Evolutionary conservation across 2,329 filamentous ascomycete genomes (phyloP).

Genomic region (Ramichloridium luteum): DNA sequence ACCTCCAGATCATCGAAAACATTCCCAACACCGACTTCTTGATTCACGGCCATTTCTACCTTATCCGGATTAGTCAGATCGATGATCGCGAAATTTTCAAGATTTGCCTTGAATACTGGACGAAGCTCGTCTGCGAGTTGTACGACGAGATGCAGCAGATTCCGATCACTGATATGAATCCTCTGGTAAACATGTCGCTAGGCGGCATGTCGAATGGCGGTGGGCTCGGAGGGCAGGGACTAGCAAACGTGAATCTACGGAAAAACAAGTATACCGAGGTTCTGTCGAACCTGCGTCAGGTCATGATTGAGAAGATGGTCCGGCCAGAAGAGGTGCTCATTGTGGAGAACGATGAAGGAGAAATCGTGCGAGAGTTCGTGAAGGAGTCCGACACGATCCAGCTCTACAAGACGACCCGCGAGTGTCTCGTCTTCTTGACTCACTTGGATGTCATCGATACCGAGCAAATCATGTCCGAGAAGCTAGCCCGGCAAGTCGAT

Average conservation of each 20-base stretch:
- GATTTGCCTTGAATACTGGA: conserved; percentile 98
- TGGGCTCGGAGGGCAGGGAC: conserved; percentile 69
- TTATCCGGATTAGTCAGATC: conserved; percentile 96
- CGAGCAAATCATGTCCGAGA: conserved; percentile 98
- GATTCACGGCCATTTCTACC: conserved; percentile 91
- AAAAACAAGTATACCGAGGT: conserved; percentile 98
- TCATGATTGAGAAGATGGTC: conserved; percentile 99
- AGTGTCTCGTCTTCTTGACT: conserved; percentile 92
- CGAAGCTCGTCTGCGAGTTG: conserved; percentile 91
- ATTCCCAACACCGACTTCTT: conserved; percentile 91
- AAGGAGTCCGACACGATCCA: conserved; percentile 99
- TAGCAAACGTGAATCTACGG: conserved; percentile 81
- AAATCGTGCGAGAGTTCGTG: conserved; percentile 97
- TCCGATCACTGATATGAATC: conserved; percentile 85
- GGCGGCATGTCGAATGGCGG: conserved; percentile 62
- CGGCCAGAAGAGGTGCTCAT: conserved; percentile 94
- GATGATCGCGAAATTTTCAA: conserved; percentile 99
- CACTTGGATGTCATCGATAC: conserved; percentile 96
- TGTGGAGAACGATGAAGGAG: conserved; percentile 98
- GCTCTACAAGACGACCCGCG: conserved; percentile 95
- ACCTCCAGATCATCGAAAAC: conserved; percentile 87
- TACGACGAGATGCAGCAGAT: conserved; percentile 98
- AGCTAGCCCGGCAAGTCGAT: conserved; percentile 88
- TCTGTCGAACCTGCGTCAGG: conserved; percentile 80
- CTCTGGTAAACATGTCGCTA: conserved; percentile 67